Evolutionary conservation across 2,329 filamentous ascomycete genomes (phyloP), one percentile per base, ranked within the genome.

Genomic region (Mollisiaceae sp.): DNA sequence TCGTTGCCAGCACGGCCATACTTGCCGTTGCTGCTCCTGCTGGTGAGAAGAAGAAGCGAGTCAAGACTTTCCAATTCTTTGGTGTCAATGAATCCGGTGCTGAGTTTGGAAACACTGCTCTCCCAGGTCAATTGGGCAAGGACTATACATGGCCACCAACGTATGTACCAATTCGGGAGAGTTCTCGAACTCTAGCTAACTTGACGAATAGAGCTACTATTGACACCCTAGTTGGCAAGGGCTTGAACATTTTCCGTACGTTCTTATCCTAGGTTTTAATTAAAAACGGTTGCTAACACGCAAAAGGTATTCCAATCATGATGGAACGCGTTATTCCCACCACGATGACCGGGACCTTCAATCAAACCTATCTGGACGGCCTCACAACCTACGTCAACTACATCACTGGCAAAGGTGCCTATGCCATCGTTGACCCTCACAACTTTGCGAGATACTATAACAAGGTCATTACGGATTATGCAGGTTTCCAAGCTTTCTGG

Each of bases 81-180:
- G 69, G 69, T 59, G 73, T 71, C 50, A 74, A 73, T 59, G 74
- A 88, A 73, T 83, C 85, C 22, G 87, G 86, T 14, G 86, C 86
- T 50, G 88, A 91, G 70, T 90, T 90, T 66, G 87, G 87, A 47
- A 80, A 84, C 65, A 77, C 73, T 27, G 82, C 79, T 60, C 78
- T 88, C 38, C 87, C 87, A 1, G 87, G 87, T 11, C 76, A 76
- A 1, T 79, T 85, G 63, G 82, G 80, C 59, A 88, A 80, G 61
- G 85, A 90, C 70, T 90, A 84, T 72, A 87, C 79, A 24, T 90
- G 86, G 82, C 86, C 86, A 1, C 81, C 83, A 59, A 77, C 83
- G 64, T 68, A 55, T 12, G 63, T 43, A 39, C 35, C 18, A 5
- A 11, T n/a, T n/a, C 36, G 22, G 5, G 36, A 41, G 27, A 15